A percentile compares a stretch with the other conserved stretches of the same genome.
These are phyloP conservation scores for Hibiscus trionum DNA, from an alignment of 345 rosid genomes.

Conservation along the genomic window DNA sequence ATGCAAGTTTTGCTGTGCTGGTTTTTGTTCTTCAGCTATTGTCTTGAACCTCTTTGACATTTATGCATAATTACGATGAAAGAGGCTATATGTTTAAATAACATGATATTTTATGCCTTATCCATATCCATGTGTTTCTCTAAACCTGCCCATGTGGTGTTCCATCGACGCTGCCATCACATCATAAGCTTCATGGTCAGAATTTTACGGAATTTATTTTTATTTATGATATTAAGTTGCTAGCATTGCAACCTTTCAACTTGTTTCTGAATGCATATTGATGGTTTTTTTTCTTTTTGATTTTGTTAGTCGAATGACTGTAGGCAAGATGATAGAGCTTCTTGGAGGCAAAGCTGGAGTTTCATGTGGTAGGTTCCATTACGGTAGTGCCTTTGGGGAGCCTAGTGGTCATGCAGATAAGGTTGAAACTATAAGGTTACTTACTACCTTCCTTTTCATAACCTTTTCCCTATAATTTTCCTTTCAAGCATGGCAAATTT, in stretches of 20 bases:
- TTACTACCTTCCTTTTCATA: neutral
- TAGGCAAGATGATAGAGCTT: constrained; percentile 98
- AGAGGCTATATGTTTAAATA: neutral
- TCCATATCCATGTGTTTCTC: neutral
- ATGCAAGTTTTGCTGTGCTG: neutral
- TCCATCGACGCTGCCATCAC: neutral
- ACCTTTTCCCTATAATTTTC: neutral
- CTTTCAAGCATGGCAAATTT: neutral
- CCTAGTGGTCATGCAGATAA: constrained; percentile 89
- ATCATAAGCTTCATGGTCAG: neutral
- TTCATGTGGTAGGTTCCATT: constrained; percentile 73
- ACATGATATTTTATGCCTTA: neutral
- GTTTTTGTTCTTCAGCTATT: neutral
- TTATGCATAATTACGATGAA: neutral
- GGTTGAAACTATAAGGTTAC: constrained; percentile 72
- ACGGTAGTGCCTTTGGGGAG: constrained; percentile 98
- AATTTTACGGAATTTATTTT: neutral
- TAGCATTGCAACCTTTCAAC: neutral
- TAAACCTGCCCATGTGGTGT: neutral
- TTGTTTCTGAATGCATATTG: neutral
- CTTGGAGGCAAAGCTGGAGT: constrained; percentile 95
- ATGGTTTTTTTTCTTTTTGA: constrained; percentile 14
- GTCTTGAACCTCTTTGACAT: neutral
- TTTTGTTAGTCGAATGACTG: constrained; percentile 83
- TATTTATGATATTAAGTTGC: neutral